Evolutionary conservation across 2,329 filamentous ascomycete genomes (phyloP), one percentile per base, ranked within the genome.

Genomic region (Davidsoniella eucalypti): DNA sequence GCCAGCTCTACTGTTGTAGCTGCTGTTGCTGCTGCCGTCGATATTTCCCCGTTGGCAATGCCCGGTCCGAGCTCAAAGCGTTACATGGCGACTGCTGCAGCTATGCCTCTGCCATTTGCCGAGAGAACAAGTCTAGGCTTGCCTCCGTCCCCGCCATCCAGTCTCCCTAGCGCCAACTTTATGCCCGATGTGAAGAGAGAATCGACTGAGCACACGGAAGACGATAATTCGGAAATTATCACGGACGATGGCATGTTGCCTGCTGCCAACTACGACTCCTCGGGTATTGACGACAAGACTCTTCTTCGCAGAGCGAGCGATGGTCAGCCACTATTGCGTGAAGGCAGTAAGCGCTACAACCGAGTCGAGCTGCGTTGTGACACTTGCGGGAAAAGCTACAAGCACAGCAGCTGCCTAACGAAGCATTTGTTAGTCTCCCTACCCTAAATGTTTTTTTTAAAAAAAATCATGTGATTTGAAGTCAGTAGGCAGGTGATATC

Each of bases 331-430:
- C 72, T 90, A 55, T 70, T 74, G 60, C 93, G 92, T 67, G 81
- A 83, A 58, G 84, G 90, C 60, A 74, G 76, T 67, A 88, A 88
- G 70, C 88, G 87, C 69, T 76, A 78, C 66, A 84, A 78, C 69
- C 78, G 80, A 61, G 79, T 81, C 61, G 90, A 96, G 66, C 78
- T 98, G 64, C 87, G 84, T 67, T 98, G 92, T 72, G 87, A 94
- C 64, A 90, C 88, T 69, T 98, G 92, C 73, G 90, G 90, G 67
- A 98, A 98, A 76, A 87, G 87, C 69, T 98, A 98, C 79, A 98
- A 98, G 80, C 92, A 98, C 76, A 94, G 88, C 80, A 96, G 92
- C 73, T 98, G 92, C 80, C 80, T 98, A 74, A 93, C 86, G 66
- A 98, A 96, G 79, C 92, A 98, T 81, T 83, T 95, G 92, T 96